Base-by-base conservation (phyloP, 1,139 yeast genomes). In the Maudiozyma humilis region DNA sequence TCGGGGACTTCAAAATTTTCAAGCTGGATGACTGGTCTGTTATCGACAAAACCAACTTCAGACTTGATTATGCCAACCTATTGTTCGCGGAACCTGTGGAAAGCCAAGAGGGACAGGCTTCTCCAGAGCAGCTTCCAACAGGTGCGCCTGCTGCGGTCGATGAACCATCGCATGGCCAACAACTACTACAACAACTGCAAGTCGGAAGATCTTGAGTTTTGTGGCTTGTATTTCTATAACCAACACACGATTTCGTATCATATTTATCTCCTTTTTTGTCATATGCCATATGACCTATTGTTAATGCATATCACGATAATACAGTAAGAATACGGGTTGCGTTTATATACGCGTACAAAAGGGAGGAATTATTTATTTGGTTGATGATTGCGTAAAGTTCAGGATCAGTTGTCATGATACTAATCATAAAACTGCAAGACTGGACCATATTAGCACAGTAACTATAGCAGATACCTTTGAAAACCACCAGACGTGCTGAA, bases 401-500 rank as follows among this genome's bases (percentile, higher is more conserved):
- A n/a, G 27, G 27, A 23, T 23, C 27, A 6, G 27, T 23, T 23
- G 8, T 23, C 10, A 23, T 6, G 10, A 10, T 6, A 23, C 6
- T 23, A n/a, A 23, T 23, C 19, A 32, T 17, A 15, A 13, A 34
- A 16, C 40, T 39, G 52, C 30, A 49, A 36, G 12, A 55, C 38
- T 10, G 51, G 64, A 57, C 52, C 58, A 53, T 4, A 60, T 38
- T 4, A 66, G 44, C 0, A 59, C 52, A 0, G 80, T 66, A n/a
- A 79, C 46, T 2, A 76, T 51, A 2, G 77, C 62, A 12, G 72
- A 57, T 1, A 81, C 72, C 56, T 85, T 81, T 2, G 95, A 73
- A 3, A 77, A 85, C 97, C 97, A 91, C 97, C 97, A 91, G 52
- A 84, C 76, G 61, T 88, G 96, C 65, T 88, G 97, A n/a, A 86